These are phyloP conservation scores for Malassezia nana DNA, from an alignment of 1,284 basidiomycete species.

Conservation along the genomic window DNA sequence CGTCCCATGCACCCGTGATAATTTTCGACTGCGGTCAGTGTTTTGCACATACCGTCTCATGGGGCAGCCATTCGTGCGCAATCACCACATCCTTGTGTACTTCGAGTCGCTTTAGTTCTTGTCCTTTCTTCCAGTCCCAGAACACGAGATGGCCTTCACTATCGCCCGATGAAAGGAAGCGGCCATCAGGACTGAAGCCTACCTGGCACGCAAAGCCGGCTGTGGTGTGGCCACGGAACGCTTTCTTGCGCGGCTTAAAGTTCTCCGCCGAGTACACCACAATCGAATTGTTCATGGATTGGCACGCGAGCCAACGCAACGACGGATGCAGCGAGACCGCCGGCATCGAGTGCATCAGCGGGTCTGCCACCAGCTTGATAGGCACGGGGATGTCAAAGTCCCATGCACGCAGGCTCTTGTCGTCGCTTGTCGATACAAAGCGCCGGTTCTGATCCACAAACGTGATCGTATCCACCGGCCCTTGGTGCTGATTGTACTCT, in stretches of 20 bases:
- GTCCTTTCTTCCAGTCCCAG: slow-evolving; percentile 98
- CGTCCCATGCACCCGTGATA: slow-evolving; percentile 92
- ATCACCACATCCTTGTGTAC: slow-evolving; percentile 92
- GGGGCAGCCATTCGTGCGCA: slow-evolving; percentile 91
- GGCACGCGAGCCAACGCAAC: slow-evolving; percentile 90
- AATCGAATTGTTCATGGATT: slow-evolving; percentile 96
- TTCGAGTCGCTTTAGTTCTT: slow-evolving; percentile 75
- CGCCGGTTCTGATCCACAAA: slow-evolving; percentile 91
- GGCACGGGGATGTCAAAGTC: slow-evolving; percentile 81
- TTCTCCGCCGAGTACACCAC: slow-evolving; percentile 85
- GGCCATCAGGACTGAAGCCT: slow-evolving; percentile 92
- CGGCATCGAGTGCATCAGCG: slow-evolving; percentile 99
- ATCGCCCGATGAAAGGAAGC: slow-evolving; percentile 92
- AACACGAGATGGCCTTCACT: slow-evolving; percentile 89
- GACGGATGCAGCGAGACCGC: slow-evolving; percentile 87
- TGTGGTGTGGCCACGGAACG: slow-evolving; percentile 89
- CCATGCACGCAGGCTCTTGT: slow-evolving; percentile 98
- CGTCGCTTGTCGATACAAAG: slow-evolving; percentile 96
- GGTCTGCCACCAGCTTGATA: slow-evolving; percentile 98
- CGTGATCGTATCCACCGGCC: slow-evolving; percentile 94
- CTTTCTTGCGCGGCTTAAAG: slow-evolving; percentile 94
- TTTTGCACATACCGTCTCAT: slow-evolving; percentile 58
- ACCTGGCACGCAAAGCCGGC: slow-evolving; percentile 95
- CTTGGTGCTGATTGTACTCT: slow-evolving; percentile 96
- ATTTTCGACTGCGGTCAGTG: slow-evolving; percentile 56